Base-by-base conservation (phyloP, 148 eudicot species). In the Chenopodium suecicum region DNA sequence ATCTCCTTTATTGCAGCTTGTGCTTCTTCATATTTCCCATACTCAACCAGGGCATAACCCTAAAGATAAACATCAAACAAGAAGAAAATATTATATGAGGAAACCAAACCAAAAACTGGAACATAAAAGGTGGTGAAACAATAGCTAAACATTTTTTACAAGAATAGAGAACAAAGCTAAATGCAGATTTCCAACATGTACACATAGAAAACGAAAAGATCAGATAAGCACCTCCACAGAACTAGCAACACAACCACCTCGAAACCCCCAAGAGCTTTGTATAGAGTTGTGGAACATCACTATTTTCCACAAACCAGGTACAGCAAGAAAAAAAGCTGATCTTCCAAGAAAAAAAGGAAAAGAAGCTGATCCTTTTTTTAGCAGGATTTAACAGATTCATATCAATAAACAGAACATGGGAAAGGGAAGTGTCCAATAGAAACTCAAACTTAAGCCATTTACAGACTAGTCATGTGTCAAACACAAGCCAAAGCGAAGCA, bases 1-100 rank as follows among this genome's bases (percentile, higher is more conserved):
- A 89, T 87, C 70, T 76, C 75, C 31, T 70, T 79, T 52, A 93
- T 91, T 66, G 98, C 97, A 73, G 79, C 85, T 60, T 93, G 90
- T 23, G 97, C 98, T 79, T 91, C 95, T 16, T 90, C 93, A 74
- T 80, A 89, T 47, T 84, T 87, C 84, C 88, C 95, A 78, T 86
- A 95, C 83, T 95, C 98, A 81, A 95, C 90, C 78, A 95, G 85
- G n/a, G 97, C 95, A 92, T 95, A 95, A 22, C 98, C 98, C 98
- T 95, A 86, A 9, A 79, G 12, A 78, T 83, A 69, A 80, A 82
- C 67, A 79, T 48, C 20, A 54, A 54, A 50, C 31, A 74, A 73
- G 65, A 77, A 74, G 62, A 32, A 31, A 47, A 67, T 4, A 65
- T 23, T 32, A 65, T 41, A 70, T 73, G 75, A 81, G 81, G 76